These are phyloP conservation scores for Dryas alaskensis DNA, from an alignment of 306 rosid genomes.

Conservation along the genomic window DNA sequence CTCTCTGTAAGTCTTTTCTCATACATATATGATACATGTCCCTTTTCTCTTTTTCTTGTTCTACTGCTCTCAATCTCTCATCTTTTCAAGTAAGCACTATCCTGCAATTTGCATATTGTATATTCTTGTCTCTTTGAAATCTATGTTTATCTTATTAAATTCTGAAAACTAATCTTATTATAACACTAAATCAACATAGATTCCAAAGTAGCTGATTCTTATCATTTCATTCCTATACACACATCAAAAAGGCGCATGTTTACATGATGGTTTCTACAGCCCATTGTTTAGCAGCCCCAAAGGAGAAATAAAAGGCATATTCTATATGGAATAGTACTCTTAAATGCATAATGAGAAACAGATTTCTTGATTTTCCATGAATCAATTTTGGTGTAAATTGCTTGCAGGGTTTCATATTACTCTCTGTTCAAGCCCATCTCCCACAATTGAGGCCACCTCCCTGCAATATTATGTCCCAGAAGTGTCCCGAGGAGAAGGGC, in stretches of 20 bases:
- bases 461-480: slow-evolving; percentile 31
- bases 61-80: slow-evolving; percentile 1
- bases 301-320: not conserved
- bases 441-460: slow-evolving; percentile 44
- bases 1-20: slow-evolving; percentile 41
- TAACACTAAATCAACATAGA: not conserved
- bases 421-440: slow-evolving; percentile 56
- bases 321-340: not conserved
- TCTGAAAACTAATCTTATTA: not conserved
- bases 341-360: not conserved
- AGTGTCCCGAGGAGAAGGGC: slow-evolving; percentile 45
- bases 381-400: not conserved
- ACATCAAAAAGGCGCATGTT: not conserved
- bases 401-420: slow-evolving; percentile 53
- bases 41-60: not conserved
- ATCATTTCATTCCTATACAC: not conserved
- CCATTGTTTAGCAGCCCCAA: slow-evolving; percentile 7
- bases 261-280: not conserved
- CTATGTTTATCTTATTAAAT: slow-evolving; percentile 10
- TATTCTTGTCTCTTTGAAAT: slow-evolving; percentile 24
- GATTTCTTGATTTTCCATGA: not conserved
- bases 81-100: slow-evolving; percentile 3
- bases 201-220: slow-evolving; percentile 7
- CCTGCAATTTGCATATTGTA: slow-evolving; percentile 19
- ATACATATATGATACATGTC: not conserved